A percentile compares a stretch with the other conserved stretches of the same genome.
phyloP scores from a whole-genome alignment of 2,329 filamentous ascomycete species.

The Geosmithia flava region DNA sequence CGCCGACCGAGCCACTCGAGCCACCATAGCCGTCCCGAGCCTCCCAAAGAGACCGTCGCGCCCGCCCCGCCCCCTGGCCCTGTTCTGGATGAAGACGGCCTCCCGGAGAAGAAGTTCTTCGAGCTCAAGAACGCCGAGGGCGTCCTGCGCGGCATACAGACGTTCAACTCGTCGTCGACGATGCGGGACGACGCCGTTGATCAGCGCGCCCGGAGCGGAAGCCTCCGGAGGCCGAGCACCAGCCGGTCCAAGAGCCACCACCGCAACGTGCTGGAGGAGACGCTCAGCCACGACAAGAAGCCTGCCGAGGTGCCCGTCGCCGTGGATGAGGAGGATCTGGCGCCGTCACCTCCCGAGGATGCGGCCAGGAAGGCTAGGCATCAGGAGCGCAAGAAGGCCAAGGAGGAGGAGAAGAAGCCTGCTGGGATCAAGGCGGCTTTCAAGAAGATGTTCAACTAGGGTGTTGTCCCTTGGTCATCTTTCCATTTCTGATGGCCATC shows the following conservation, averaged over 20 bases:
- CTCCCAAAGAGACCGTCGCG: slow-evolving; percentile 11
- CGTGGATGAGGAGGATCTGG: not conserved
- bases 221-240: slow-evolving; percentile 8
- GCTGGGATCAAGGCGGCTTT: slow-evolving; percentile 20
- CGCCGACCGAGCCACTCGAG: slow-evolving; percentile 27
- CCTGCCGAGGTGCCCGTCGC: slow-evolving; percentile 2
- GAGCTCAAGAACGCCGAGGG: slow-evolving; percentile 25
- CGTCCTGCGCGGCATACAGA: slow-evolving; percentile 8
- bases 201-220: slow-evolving; percentile 3
- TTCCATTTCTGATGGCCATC: no score
- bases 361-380: slow-evolving; percentile 19
- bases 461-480: no score
- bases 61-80: slow-evolving; percentile 8
- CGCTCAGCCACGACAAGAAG: slow-evolving; percentile 10
- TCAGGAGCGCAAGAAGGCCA: slow-evolving; percentile 16
- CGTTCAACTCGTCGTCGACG: not conserved
- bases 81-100: slow-evolving; percentile 7
- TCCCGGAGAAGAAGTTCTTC: slow-evolving; percentile 27
- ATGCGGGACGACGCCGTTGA: not conserved
- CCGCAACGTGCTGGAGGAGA: slow-evolving; percentile 14
- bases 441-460: slow-evolving; percentile 19
- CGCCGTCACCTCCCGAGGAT: slow-evolving; percentile 12
- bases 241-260: slow-evolving; percentile 14
- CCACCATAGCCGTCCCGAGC: slow-evolving; percentile 16
- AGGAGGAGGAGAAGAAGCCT: slow-evolving; percentile 14